Evolutionary conservation across 2,329 filamentous ascomycete genomes (phyloP), one percentile per base, ranked within the genome.

Genomic region (Arthrobotrys sphaeroides): DNA sequence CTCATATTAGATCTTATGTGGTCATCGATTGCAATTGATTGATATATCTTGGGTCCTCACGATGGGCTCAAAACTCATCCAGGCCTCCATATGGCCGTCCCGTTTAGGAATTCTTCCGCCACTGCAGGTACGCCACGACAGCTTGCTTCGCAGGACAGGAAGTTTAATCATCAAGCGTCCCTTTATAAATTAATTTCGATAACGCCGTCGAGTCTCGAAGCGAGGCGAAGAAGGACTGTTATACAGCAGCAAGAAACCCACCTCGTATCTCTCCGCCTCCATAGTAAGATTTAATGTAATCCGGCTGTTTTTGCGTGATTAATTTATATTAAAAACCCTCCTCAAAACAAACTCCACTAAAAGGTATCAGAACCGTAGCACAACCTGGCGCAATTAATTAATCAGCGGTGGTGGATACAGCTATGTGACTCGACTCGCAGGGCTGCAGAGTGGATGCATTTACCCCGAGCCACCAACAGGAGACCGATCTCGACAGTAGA

Each of bases 231-330:
- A n/a, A n/a, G n/a, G n/a, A 6, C 26, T n/a, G 20, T 53, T 53
- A 53, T 26, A 33, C 47, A 45, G 24, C 22, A 16, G 57, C n/a
- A 61, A 60, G 16, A 5, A 7, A 13, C 33, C 24, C 40, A 49
- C 26, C 49, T 55, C 49, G 49, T 55, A 55, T 55, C 28, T 55
- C 31, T 55, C 10, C 28, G 31, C 28, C 31, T 38, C 26, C 26
- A 31, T 31, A 28, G 51, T 38, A 55, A 55, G 38, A n/a, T n/a
- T 55, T 55, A 55, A 55, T 55, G 38, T 55, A 55, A 22, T 36
- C 51, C n/a, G 51, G 51, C 51, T n/a, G 5, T 28, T 42, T 57
- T 57, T 67, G 64, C 64, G 51, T 53, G 51, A 59, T 65, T 65
- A 65, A 53, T 53, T 60, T 60, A 60, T 40, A 60, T 42, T 53